Base-by-base conservation (phyloP, 495 filamentous ascomycete genomes). In the Talaromyces proteolyticus region DNA sequence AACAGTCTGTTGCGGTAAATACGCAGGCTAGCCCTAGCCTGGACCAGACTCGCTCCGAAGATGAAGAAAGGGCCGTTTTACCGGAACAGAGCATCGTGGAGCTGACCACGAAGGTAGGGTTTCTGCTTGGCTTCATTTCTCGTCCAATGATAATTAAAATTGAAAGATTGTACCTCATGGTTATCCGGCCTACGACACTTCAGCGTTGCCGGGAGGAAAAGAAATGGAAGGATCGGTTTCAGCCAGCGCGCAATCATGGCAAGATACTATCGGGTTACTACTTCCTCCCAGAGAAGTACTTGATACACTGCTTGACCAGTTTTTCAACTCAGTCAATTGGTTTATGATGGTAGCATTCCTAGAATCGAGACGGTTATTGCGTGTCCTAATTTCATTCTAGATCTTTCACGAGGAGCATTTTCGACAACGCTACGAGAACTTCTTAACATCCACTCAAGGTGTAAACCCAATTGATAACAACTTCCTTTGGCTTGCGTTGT, bases 281-380 rank as follows among this genome's bases (percentile, higher is more conserved):
- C 42, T 55, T 12, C 53, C 53, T 6, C 34, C 18, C 34, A 29
- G 49, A 44, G 19, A 1, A 12, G 26, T 14, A 5, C 49, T 55
- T 22, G 48, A 49, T 36, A 21, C 6, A 47, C 38, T 54, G 16
- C 16, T 55, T 39, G 42, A 51, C 25, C 29, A 42, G n/a, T 55
- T 51, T 38, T 55, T 55, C 34, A 18, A 51, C 7, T 41, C 53
- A 6, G 53, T 55, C 12, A 29, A 55, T 43, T 55, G 49, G 53
- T 55, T 55, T 43, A 52, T 52, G 48, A 55, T 55, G 53, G 53
- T 55, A 55, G 20, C 6, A 37, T 12, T 20, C 25, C 6, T 24
- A 10, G 14, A 14, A 18, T 47, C 8, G 29, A n/a, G n/a, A 3
- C 45, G 11, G 34, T 47, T 6, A 19, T 25, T 18, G 6, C 19